Evolutionary conservation across 441 rosid species (phyloP), one percentile per base, ranked within the genome.

Genomic region (Isatis lusitanica): DNA sequence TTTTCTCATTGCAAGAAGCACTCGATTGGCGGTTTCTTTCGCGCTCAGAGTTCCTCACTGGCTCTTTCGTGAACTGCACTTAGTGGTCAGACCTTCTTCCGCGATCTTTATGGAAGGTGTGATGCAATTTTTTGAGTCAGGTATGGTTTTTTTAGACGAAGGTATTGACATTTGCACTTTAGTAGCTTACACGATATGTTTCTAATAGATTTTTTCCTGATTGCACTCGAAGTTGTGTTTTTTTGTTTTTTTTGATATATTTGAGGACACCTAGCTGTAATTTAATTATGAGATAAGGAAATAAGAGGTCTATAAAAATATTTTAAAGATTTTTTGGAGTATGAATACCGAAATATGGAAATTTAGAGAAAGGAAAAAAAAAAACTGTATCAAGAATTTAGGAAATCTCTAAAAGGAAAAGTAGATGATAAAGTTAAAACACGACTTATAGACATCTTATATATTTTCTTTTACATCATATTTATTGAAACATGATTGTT

Each of bases 21-120:
- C 96, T 92, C 17, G 90, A 92, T 69, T 88, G 97, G 98, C 92
- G 96, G 83, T 87, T 89, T 83, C 83, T 88, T 56, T 77, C 80
- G 63, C 81, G 67, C 77, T 86, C 96, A 81, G 93, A 88, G 82
- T 87, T 88, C 73, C 91, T 88, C 66, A 78, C 85, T 85, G 88
- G 86, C 74, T 87, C 96, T 82, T 91, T 90, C 76, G 89, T 91
- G 75, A 95, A 92, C 82, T 89, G 98, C 85, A 95, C 99, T 74
- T 92, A 92, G 94, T 82, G 78, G 53, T 76, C 83, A 7, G 72
- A 74, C 81, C 81, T 76, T 48, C 66, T 70, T 81, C 40, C 51
- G 77, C 82, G 81, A 87, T 73, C 83, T 79, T 83, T 68, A 50
- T 70, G 68, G 83, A 84, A 82, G 88, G 81, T 74, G 82, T 84